phyloP scores from a whole-genome alignment of 2,329 filamentous ascomycete species.

The Calonectria pteridis region DNA sequence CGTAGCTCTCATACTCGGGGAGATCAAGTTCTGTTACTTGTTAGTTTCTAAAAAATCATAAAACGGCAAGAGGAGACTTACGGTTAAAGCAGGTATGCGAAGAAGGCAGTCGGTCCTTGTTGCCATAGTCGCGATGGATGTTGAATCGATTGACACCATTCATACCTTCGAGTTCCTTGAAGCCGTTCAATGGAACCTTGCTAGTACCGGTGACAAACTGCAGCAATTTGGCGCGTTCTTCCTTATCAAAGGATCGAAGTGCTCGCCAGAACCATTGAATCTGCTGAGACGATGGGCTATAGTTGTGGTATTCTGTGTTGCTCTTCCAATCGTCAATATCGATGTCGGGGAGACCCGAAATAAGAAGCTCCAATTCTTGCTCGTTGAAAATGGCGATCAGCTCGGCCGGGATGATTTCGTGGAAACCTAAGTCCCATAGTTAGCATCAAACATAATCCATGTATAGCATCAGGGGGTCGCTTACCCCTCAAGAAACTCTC shows the following conservation, averaged over 20 bases:
- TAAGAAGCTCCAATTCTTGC: constrained; percentile 95
- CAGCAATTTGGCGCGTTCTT: constrained; percentile 95
- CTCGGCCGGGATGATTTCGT: constrained; percentile 96
- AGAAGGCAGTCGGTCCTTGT: constrained; percentile 93
- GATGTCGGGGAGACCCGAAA: constrained; percentile 96
- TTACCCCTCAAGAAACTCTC: constrained; percentile 89
- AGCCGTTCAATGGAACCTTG: constrained; percentile 97
- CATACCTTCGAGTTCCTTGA: constrained; percentile 99
- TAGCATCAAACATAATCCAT: background rate
- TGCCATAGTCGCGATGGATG: constrained; percentile 97
- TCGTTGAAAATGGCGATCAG: constrained; percentile 98
- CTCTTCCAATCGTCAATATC: constrained; percentile 99
- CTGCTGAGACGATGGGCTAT: constrained; percentile 91
- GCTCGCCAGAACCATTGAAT: constrained; percentile 99
- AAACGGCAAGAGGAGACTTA: constrained; percentile 68
- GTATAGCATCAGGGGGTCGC: constrained; percentile 34
- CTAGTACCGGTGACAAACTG: constrained; percentile 99
- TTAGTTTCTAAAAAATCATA: constrained; percentile 49
- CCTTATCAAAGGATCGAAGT: constrained; percentile 96
- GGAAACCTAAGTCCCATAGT: constrained; percentile 74
- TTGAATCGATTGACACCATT: constrained; percentile 98
- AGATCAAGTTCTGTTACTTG: constrained; percentile 85
- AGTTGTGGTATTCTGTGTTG: constrained; percentile 99
- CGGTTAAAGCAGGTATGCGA: constrained; percentile 99
- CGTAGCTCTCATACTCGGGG: constrained; percentile 97